Evolutionary conservation across 2,329 filamentous ascomycete genomes (phyloP), one percentile per base, ranked within the genome.

Genomic region (Eurotiales sp.): DNA sequence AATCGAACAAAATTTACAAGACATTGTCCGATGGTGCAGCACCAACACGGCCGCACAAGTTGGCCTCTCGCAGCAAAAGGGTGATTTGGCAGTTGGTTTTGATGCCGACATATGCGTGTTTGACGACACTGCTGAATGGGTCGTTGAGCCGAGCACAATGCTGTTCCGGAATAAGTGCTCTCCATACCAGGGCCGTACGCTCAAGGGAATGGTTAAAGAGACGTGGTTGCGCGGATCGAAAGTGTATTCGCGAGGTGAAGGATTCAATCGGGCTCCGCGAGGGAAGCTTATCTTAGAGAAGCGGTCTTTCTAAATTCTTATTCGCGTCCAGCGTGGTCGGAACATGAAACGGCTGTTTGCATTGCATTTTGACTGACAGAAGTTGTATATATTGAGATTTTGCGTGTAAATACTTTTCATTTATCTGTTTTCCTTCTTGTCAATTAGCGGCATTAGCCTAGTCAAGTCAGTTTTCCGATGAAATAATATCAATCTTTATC

Each of bases 61-160:
- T 11, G 93, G 93, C 0, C 77, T 97, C 3, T 78, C 87, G 53
- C 81, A 88, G 59, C 79, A 78, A 58, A 96, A 96, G 74, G 91
- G 91, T n/a, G 85, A 85, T 47, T 72, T 96, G 36, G 80, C 78
- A 52, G 86, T 83, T 0, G 92, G 92, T 0, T 86, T 90, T 71
- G 92, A 97, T 69, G 92, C 86, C 1, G 92, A 97, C 65, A 79
- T 97, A 39, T 93, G 89, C 60, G 85, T 97, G 14, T 96, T 97
- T 66, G 92, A 97, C 65, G 90, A 95, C 56, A 73, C 78, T n/a
- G 84, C 83, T 19, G 79, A 81, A 59, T 99, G 92, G 79, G 79
- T 84, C 21, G 84, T 95, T 47, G 73, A 81, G 52, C 77, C 80
- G 15, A 84, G 81, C 55, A 89, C 90, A 45, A 95, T 99, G 90